A percentile compares a stretch with the other conserved stretches of the same genome.
Evolutionary conservation across 345 rosid species (phyloP).

Genomic region (Lumnitzera racemosa): DNA sequence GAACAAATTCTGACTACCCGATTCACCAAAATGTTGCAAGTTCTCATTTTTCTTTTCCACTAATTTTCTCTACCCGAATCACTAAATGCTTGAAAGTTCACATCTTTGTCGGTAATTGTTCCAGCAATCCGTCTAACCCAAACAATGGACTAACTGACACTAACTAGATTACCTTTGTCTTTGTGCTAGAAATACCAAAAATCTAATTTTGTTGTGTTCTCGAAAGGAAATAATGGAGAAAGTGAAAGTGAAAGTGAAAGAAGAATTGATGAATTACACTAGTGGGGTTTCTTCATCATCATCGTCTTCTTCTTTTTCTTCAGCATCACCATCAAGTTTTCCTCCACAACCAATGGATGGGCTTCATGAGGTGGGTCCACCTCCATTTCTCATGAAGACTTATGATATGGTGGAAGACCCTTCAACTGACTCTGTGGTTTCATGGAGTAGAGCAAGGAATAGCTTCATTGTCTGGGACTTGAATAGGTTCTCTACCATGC

Average conservation of each 20-base stretch:
- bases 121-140: too few species aligned
- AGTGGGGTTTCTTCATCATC: too few species aligned
- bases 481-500: constrained; percentile 31
- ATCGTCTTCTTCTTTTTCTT: constrained; percentile 10
- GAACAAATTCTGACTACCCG: too few species aligned
- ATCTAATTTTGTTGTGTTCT: too few species aligned
- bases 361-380: constrained; percentile 63
- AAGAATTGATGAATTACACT: background rate
- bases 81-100: too few species aligned
- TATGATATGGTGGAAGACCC: constrained; percentile 72
- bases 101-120: too few species aligned
- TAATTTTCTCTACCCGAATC: too few species aligned
- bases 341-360: constrained; percentile 70
- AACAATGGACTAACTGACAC: too few species aligned
- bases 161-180: too few species aligned
- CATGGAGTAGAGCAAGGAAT: constrained; percentile 52
- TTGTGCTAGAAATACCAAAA: too few species aligned
- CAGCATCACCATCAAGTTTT: constrained; percentile 24
- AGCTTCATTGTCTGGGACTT: constrained; percentile 69
- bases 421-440: constrained; percentile 49
- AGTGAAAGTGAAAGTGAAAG: constrained; percentile 3
- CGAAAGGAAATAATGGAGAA: background rate
- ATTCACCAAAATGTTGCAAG: too few species aligned
- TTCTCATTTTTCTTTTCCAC: too few species aligned
- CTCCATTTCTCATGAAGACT: constrained; percentile 64